phyloP scores from a whole-genome alignment of 108 stramenopile genomes.

The Cylindrotheca closterium region DNA sequence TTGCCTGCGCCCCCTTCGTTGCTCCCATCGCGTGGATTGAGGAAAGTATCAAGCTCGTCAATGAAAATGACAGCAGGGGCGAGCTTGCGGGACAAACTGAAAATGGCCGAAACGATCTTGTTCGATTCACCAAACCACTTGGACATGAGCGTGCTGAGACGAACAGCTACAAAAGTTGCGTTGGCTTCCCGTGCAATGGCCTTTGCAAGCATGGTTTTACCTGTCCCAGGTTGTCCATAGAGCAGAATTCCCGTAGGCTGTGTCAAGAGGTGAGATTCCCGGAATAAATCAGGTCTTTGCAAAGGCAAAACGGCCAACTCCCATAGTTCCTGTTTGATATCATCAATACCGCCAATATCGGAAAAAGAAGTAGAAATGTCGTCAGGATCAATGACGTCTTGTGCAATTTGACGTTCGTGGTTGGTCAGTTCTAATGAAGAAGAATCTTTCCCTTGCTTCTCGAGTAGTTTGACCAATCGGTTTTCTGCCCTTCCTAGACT shows the following conservation, averaged over 20 bases:
- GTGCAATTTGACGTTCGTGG: slow-evolving; percentile 83
- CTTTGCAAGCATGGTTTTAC: slow-evolving; percentile 98
- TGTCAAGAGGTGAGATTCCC: slow-evolving; percentile 51
- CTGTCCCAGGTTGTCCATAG: slow-evolving; percentile 81
- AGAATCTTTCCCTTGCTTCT: slow-evolving; percentile 6
- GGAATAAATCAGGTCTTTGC: slow-evolving; percentile 83
- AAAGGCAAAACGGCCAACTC: slow-evolving; percentile 93
- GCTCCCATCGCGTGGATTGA: slow-evolving; percentile 68
- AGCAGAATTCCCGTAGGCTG: slow-evolving; percentile 92
- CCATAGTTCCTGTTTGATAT: slow-evolving; percentile 85
- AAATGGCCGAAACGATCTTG: slow-evolving; percentile 91
- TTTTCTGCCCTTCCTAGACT: slow-evolving; percentile 30
- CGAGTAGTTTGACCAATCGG: slow-evolving; percentile 29
- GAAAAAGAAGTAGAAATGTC: slow-evolving; percentile 65
- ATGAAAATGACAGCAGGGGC: slow-evolving; percentile 96
- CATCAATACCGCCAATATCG: slow-evolving; percentile 91
- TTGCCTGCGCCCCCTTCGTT: slow-evolving; percentile 71
- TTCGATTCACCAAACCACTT: slow-evolving; percentile 98
- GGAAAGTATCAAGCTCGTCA: slow-evolving; percentile 96
- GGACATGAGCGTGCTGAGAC: slow-evolving; percentile 87
- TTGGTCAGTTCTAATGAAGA: background rate
- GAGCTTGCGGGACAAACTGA: slow-evolving; percentile 89
- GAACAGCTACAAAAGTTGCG: slow-evolving; percentile 94
- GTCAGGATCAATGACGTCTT: slow-evolving; percentile 79
- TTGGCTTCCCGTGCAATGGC: slow-evolving; percentile 95